Evolutionary conservation across 1,284 basidiomycete species (phyloP), one percentile per base, ranked within the genome.

Genomic region (Irpex sp.): DNA sequence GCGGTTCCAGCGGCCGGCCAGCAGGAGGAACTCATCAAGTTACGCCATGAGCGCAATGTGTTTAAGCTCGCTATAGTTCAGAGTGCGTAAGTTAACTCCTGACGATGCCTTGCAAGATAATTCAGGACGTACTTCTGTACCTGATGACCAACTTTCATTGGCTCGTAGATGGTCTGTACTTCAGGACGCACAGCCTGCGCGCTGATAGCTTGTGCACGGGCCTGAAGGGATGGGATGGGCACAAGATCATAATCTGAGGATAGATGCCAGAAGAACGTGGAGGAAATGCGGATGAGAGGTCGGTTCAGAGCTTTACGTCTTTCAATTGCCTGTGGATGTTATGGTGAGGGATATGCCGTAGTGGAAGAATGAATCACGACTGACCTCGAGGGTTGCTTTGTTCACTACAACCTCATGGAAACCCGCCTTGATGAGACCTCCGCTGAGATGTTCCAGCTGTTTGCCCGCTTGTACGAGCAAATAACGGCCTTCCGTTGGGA

Each of bases 181-280:
- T 79, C 81, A 48, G 75, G 67, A 31, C 78, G 77, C 40, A 76
- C 67, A 7, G 78, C 71, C 34, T 77, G 72, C 1, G 76, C 74
- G 17, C 78, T 71, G n/a, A 86, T 62, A 11, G 71, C 67, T 38
- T 74, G 73, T 2, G 84, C 82, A 36, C 79, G 81, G 5, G 77
- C 75, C 9, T 75, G 71, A n/a, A 95, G 77, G 0, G 74, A 71
- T 1, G 85, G 81, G 13, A 94, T 84, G 2, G 92, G 86, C 1
- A 74, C 78, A 17, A 96, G 81, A 61, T 89, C 84, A 67, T 85
- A 89, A 74, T 96, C 94, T 2, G 92, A 93, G 0, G 90, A 93
- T 38, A 97, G 82, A 71, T 96, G 94, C 89, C 91, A 96, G 80
- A 97, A 97, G 80, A 96, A 96, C 0, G 94, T 97, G 1, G 93